phyloP scores from a whole-genome alignment of 1,284 basidiomycete species.

The Cryptococcus wingfieldii region DNA sequence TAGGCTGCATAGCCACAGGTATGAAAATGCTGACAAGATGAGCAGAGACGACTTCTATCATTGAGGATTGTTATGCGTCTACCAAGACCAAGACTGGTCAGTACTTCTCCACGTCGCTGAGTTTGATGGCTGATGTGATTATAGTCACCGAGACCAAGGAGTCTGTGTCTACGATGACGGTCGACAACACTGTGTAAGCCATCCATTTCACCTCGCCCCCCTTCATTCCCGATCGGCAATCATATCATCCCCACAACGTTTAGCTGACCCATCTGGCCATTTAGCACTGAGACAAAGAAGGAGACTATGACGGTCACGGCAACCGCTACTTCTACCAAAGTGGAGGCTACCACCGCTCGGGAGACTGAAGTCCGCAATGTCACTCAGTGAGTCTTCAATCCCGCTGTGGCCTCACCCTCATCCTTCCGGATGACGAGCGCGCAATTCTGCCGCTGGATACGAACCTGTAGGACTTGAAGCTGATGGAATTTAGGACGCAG shows the following conservation, averaged over 20 bases:
- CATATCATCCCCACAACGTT: too few relatives aligned
- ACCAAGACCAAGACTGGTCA: slow-evolving; percentile 8
- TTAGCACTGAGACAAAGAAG: not conserved
- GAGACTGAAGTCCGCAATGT: not conserved
- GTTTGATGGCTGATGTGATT: not conserved
- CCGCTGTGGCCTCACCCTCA: too few relatives aligned
- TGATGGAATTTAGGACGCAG: too few relatives aligned
- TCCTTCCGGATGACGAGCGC: too few relatives aligned
- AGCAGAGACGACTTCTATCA: slow-evolving; percentile 18
- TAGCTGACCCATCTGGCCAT: too few relatives aligned
- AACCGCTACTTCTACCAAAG: not conserved
- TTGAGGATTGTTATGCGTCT: slow-evolving; percentile 13
- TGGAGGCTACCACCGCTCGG: not conserved
- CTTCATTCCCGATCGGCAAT: too few relatives aligned
- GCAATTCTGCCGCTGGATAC: too few relatives aligned
- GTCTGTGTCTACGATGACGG: too few relatives aligned
- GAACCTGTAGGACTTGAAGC: too few relatives aligned
- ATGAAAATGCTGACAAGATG: not conserved
- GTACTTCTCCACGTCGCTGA: not conserved
- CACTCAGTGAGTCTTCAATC: not conserved
- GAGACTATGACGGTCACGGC: slow-evolving; percentile 4
- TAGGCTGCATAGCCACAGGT: too few relatives aligned
- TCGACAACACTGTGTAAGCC: too few relatives aligned
- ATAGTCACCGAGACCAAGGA: not conserved
- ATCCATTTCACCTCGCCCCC: too few relatives aligned